phyloP scores from a whole-genome alignment of 192 early-diverging fungal genomes.

The Gamsiella multidivaricata region DNA sequence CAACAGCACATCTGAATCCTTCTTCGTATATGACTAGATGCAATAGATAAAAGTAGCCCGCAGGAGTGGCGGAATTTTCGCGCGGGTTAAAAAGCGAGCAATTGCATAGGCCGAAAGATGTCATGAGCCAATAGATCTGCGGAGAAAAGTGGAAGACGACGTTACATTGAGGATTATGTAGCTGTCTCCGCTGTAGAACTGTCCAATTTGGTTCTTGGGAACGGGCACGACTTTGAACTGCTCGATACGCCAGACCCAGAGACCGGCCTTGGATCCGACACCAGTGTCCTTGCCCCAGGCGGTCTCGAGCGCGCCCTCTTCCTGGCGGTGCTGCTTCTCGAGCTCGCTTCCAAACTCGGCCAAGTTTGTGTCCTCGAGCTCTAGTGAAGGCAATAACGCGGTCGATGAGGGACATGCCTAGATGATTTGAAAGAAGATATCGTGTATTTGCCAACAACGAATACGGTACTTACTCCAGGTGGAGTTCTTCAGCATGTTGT shows the following conservation, averaged over 20 bases:
- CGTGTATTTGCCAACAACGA: neutral
- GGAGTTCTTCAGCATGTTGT: slow-evolving; percentile 53
- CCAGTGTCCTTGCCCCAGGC: slow-evolving; percentile 67
- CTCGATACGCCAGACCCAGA: slow-evolving; percentile 84
- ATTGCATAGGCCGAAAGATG: too few relatives aligned
- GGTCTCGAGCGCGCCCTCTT: slow-evolving; percentile 65
- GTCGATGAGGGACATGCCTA: neutral
- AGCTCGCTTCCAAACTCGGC: slow-evolving; percentile 67
- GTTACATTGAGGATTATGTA: slow-evolving; percentile 81
- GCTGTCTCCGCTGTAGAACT: slow-evolving; percentile 81
- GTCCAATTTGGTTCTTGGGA: slow-evolving; percentile 69
- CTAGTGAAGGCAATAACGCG: slow-evolving; percentile 2
- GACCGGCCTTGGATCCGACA: slow-evolving; percentile 61
- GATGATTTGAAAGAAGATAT: neutral
- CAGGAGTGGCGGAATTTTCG: too few relatives aligned
- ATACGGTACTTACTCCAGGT: slow-evolving; percentile 43
- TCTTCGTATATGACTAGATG: slow-evolving; percentile 72
- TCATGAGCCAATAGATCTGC: too few relatives aligned
- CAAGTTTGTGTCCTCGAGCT: slow-evolving; percentile 61
- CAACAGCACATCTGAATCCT: slow-evolving; percentile 65
- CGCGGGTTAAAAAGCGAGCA: too few relatives aligned
- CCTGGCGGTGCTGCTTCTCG: slow-evolving; percentile 70
- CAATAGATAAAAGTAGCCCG: neutral
- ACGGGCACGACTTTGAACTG: slow-evolving; percentile 76
- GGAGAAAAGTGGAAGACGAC: neutral